Base-by-base conservation (phyloP, 768 basidiomycete genomes). In the Suillus brevipes region DNA sequence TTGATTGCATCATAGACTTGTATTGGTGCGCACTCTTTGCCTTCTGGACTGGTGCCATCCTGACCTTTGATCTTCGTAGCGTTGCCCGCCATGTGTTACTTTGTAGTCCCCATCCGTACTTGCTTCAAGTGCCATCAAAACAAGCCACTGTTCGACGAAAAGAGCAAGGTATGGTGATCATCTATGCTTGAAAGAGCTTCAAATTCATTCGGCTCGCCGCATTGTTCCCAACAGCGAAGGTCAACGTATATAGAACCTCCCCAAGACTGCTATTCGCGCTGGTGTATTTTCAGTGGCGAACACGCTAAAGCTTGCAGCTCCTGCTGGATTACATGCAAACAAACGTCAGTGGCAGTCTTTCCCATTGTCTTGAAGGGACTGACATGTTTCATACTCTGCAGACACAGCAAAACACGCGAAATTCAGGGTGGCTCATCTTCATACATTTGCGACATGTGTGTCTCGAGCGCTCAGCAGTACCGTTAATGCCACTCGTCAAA, bases 261-360 rank as follows among this genome's bases (percentile, higher is more conserved):
- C 1, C 75, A 76, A 61, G 74, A 75, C 18, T 75, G 74, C 25
- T 75, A 70, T 45, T 76, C 75, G 23, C 73, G 75, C 40, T 61
- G 68, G 64, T 75, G 74, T 43, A 36, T 72, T n/a, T 72, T 69
- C 20, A 75, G 74, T 67, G 69, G 65, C 36, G 75, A 75, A 58
- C 74, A 75, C 34, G 64, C 74, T 0, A 68, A 64, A 23, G n/a
- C 53, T 8, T 76, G 74, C 60, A 66, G 52, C 43, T 67, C 67
- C 49, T 75, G 74, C 34, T 67, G 73, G 73, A 47, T 73, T 47
- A 75, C 74, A 23, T 75, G 74, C 8, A 76, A 69, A 62, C 75
- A 70, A 18, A 66, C 31, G 74, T 75, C 67, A 16, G 74, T 18
- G 40, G 47, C 3, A 16, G 38, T 43, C 25, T 50, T 23, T 37